phyloP scores from a whole-genome alignment of 495 filamentous ascomycete species.

The Penicillium fimorum region DNA sequence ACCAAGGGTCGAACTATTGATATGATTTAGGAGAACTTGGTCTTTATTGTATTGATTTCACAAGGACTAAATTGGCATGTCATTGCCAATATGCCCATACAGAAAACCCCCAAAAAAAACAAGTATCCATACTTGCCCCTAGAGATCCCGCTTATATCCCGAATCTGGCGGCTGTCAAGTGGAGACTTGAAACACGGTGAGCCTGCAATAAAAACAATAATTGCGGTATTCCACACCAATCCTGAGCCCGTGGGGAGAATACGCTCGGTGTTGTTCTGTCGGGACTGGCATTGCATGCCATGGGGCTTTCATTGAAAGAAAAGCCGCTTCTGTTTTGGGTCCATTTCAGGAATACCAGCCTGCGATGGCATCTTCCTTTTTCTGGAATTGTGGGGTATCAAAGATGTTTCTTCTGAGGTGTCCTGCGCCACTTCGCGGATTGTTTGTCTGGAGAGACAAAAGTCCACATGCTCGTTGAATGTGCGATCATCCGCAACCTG shows the following conservation, averaged over 20 bases:
- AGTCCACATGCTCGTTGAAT: slow-evolving; percentile 95
- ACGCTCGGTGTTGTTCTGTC: not conserved
- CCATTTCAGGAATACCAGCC: slow-evolving; percentile 10
- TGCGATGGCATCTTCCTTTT: slow-evolving; percentile 34
- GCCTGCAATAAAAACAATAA: slow-evolving; percentile 2
- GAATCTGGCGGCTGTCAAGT: slow-evolving; percentile 7
- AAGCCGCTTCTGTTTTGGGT: slow-evolving; percentile 40
- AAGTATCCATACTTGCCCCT: not conserved
- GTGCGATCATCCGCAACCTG: slow-evolving; percentile 70
- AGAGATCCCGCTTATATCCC: not conserved
- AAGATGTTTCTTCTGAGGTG: slow-evolving; percentile 18
- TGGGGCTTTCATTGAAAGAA: slow-evolving; percentile 38
- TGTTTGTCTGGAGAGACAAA: slow-evolving; percentile 80
- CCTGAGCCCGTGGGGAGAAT: not conserved
- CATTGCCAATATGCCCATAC: not conserved
- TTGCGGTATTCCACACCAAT: not conserved
- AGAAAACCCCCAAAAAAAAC: not conserved
- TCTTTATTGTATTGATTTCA: not conserved
- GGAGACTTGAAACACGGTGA: slow-evolving; percentile 10
- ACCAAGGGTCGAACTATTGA: slow-evolving; percentile 3
- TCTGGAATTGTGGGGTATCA: slow-evolving; percentile 9
- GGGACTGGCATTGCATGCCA: not conserved
- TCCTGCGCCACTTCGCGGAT: slow-evolving; percentile 77
- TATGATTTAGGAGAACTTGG: not conserved
- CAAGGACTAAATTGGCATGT: not conserved